These are phyloP conservation scores for Phanerochaete sordida DNA, from an alignment of 768 basidiomycete species.

Conservation along the genomic window DNA sequence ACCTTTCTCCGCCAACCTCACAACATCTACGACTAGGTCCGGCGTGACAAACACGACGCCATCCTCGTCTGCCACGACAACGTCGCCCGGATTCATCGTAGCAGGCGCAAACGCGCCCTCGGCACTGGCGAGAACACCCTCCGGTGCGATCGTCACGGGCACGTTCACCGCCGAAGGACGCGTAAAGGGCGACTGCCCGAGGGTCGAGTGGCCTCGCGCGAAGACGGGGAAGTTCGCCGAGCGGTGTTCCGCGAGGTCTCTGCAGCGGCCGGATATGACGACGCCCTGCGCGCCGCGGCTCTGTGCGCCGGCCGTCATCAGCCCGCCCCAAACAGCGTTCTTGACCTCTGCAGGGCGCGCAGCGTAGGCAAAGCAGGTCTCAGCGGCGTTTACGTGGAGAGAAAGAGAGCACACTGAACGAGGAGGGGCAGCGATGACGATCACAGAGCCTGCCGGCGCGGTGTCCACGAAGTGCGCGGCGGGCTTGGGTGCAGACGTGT, in stretches of 20 bases:
- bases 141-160: conserved; percentile 46
- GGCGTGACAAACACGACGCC: conserved; percentile 82
- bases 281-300: conserved; percentile 68
- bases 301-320: conserved; percentile 85
- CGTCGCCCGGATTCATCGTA: conserved; percentile 68
- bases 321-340: conserved; percentile 89
- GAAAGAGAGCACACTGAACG: conserved; percentile 40
- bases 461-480: conserved; percentile 81
- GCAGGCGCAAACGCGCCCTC: conserved; percentile 48
- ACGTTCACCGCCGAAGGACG: conserved; percentile 75
- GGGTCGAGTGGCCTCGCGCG: conserved; percentile 75
- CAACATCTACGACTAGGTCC: conserved; percentile 48
- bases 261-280: conserved; percentile 79
- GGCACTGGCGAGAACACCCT: conserved; percentile 25
- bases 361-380: background rate
- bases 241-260: conserved; percentile 80
- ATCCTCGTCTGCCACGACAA: conserved; percentile 84
- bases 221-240: conserved; percentile 74
- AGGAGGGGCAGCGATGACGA: conserved; percentile 73
- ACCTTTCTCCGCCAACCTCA: conserved; percentile 54
- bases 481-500: conserved; percentile 59
- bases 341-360: conserved; percentile 50
- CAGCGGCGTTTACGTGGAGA: conserved; percentile 1
- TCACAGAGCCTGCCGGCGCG: conserved; percentile 56
- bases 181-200: conserved; percentile 84